Base-by-base conservation (phyloP, 176 grass and related monocot species). In the Oryza meyeriana region DNA sequence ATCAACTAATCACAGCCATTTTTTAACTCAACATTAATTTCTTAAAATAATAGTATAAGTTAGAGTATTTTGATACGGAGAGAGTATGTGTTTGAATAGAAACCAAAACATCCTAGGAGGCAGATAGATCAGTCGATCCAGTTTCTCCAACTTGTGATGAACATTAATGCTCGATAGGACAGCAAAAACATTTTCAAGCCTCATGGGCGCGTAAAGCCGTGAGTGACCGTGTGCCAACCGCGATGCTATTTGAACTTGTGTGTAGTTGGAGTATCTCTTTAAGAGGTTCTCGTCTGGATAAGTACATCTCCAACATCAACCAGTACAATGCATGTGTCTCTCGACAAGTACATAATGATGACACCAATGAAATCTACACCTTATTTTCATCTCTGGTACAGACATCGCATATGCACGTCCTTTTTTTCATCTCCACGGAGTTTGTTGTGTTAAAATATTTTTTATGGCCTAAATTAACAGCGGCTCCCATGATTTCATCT, bases 311-410 rank as follows among this genome's bases (percentile, higher is more conserved):
- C 88, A 89, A 77, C 88, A 78, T 59, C 66, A 72, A 9, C n/a
- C 72, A 61, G 72, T 71, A 72, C 66, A 48, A 48, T 67, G 72
- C 83, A 89, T 86, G 88, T 89, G 73, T 89, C 34, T 86, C 45
- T 6, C 44, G 35, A 71, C 83, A 86, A 85, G 83, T 82, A 89
- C 88, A 13, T 64, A 64, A 82, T 73, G 79, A 71, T 78, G 88
- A 45, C 88, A 86, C 36, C 73, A 70, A 74, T 82, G 59, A 74
- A 77, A 90, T 68, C 79, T 47, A 14, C 57, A 20, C 44, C 39
- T 81, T 66, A 58, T 78, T 61, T 61, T 48, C 83, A 26, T n/a
- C 50, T 27, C 65, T 30, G 32, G 72, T 85, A 85, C 77, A 76
- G 55, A 59, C 55, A 59, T 59, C 55, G n/a, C n/a, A 30, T 48